phyloP scores from a whole-genome alignment of 2,329 filamentous ascomycete species.

The Diatrype stigma region DNA sequence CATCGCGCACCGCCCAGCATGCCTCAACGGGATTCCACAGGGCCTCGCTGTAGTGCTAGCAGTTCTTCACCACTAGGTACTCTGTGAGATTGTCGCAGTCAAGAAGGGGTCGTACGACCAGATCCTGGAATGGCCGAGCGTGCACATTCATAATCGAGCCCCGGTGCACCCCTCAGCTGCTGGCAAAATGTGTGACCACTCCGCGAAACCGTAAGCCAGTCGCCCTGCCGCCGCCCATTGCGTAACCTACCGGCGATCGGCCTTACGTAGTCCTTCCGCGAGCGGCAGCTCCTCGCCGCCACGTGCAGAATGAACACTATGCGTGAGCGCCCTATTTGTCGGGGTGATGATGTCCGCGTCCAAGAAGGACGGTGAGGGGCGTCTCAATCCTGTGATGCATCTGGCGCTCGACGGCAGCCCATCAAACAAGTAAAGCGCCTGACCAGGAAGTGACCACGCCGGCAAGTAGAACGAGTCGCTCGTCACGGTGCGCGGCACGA shows the following conservation, averaged over 20 bases:
- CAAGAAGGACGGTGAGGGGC: slow-evolving; percentile 1
- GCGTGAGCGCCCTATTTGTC: no score
- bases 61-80: slow-evolving; percentile 34
- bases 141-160: slow-evolving; percentile 27
- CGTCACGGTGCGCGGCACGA: slow-evolving; percentile 32
- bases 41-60: slow-evolving; percentile 6
- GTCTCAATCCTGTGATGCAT: slow-evolving; percentile 32
- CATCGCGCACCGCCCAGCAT: background rate
- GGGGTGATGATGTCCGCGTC: background rate
- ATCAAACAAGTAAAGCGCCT: slow-evolving; percentile 29
- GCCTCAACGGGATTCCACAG: background rate
- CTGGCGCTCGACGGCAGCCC: slow-evolving; percentile 28
- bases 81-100: slow-evolving; percentile 29
- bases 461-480: slow-evolving; percentile 32
- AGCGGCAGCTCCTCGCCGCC: slow-evolving; percentile 31
- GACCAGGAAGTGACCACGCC: slow-evolving; percentile 25
- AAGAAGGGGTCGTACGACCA: slow-evolving; percentile 32
- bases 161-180: slow-evolving; percentile 24
- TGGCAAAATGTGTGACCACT: slow-evolving; percentile 23
- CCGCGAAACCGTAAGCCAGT: slow-evolving; percentile 25
- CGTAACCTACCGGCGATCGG: slow-evolving; percentile 34
- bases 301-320: slow-evolving; percentile 13
- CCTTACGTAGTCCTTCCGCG: slow-evolving; percentile 32
- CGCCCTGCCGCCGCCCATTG: slow-evolving; percentile 21
- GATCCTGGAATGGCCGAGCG: slow-evolving; percentile 32